These are phyloP conservation scores for Erodium moschatum DNA, from an alignment of 441 rosid species.

Conservation along the genomic window DNA sequence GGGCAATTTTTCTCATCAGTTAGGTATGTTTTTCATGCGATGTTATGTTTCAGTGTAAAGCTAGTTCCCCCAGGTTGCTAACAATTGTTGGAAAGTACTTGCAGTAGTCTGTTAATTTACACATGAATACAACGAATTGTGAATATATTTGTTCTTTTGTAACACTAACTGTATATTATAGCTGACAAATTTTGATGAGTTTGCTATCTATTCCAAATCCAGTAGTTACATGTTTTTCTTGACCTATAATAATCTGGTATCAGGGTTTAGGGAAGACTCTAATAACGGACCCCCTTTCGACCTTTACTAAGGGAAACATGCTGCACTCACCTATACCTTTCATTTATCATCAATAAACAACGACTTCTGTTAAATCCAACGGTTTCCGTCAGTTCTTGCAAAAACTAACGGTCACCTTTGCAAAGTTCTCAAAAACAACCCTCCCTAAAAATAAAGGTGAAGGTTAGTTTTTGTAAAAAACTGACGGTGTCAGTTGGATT, in stretches of 20 bases:
- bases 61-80: constrained; percentile 4
- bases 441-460: no score
- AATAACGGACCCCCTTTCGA: no score
- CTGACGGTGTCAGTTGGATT: no score
- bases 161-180: background rate
- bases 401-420: no score
- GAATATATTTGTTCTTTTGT: background rate
- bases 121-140: constrained; percentile 3
- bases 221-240: background rate
- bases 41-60: constrained; percentile 7
- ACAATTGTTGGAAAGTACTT: constrained; percentile 3
- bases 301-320: no score
- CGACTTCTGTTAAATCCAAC: no score
- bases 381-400: no score
- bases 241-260: background rate
- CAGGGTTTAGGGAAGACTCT: no score
- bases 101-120: background rate
- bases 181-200: background rate
- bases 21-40: background rate
- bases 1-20: constrained; percentile 5
- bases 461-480: no score
- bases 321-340: no score
- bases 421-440: no score
- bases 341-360: no score
- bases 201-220: background rate